These are phyloP conservation scores for Cajanus cajan DNA, from an alignment of 306 rosid species.

Conservation along the genomic window DNA sequence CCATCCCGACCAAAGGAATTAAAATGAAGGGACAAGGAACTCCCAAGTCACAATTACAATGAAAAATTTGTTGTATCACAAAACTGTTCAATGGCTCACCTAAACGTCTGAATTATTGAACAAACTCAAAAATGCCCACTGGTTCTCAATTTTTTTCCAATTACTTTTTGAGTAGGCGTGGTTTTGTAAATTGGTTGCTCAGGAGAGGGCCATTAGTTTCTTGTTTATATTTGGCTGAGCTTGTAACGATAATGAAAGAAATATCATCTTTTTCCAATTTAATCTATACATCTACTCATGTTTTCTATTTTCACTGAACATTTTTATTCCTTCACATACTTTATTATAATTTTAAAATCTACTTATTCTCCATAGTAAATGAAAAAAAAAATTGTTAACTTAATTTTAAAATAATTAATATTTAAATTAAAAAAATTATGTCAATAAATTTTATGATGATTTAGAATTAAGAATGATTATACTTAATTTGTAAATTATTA, in stretches of 20 bases:
- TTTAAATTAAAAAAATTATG: too few relatives aligned
- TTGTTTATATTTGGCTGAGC: neutral
- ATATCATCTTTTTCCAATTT: neutral
- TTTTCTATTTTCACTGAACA: too few relatives aligned
- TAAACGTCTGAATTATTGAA: neutral
- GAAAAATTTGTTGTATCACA: neutral
- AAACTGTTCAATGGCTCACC: neutral
- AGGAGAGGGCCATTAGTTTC: neutral
- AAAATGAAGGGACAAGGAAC: neutral
- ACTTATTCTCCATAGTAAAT: too few relatives aligned
- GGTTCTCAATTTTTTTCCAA: neutral
- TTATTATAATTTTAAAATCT: too few relatives aligned
- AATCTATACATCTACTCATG: too few relatives aligned
- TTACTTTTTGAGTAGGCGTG: neutral
- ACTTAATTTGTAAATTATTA: too few relatives aligned
- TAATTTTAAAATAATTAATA: too few relatives aligned
- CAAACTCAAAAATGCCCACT: neutral
- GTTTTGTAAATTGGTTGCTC: neutral
- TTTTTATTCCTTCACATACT: too few relatives aligned
- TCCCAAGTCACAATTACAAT: neutral
- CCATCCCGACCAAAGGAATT: conserved; percentile 26
- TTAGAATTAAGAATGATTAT: too few relatives aligned
- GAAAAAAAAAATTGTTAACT: too few relatives aligned
- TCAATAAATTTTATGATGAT: too few relatives aligned
- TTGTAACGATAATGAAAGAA: neutral